Base-by-base conservation (phyloP, 805 yeast species). In the Teunomyces lycoperdinae region DNA sequence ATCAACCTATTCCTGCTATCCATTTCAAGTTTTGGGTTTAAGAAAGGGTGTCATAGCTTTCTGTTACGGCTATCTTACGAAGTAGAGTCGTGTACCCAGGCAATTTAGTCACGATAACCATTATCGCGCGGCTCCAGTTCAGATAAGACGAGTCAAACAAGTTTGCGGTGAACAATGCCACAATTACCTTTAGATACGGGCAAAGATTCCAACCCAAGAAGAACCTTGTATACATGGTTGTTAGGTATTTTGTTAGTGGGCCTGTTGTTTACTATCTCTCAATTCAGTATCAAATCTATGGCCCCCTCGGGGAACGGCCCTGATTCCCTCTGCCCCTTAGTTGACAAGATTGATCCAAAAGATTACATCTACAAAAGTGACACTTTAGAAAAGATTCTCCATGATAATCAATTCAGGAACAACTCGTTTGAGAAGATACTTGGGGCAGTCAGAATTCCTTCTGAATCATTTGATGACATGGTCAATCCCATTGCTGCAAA, bases 241-340 rank as follows among this genome's bases (percentile, higher is more conserved):
- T 8, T 5, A n/a, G 30, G 29, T 20, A 2, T 26, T 11, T 38
- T 38, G 28, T n/a, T 38, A 16, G 27, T 38, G n/a, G 30, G 29
- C 9, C 41, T 24, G 41, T 26, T 20, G 4, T 38, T 38, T 38
- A 26, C 27, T 26, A 5, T 38, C 10, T 17, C 39, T 16, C 39
- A 34, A 34, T 34, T 34, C n/a, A 16, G 2, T 17, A 16, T 29
- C 31, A 13, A 26, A 11, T n/a, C 16, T 13, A 11, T 9, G 7
- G 3, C 17, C 27, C 24, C 13, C 3, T 26, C 43, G 8, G 32
- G 24, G 5, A 24, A 40, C 20, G 43, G 38, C 44, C 69, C 68
- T 1, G 73, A 69, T 50, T 51, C 63, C 7, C 58, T 70, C 14
- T 70, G 75, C 50, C 74, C 74, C 2, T 43, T 67, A 9, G 68